Conservation (phyloP, 768 basidiomycete genomes). For the Tulasnella sp. region DNA sequence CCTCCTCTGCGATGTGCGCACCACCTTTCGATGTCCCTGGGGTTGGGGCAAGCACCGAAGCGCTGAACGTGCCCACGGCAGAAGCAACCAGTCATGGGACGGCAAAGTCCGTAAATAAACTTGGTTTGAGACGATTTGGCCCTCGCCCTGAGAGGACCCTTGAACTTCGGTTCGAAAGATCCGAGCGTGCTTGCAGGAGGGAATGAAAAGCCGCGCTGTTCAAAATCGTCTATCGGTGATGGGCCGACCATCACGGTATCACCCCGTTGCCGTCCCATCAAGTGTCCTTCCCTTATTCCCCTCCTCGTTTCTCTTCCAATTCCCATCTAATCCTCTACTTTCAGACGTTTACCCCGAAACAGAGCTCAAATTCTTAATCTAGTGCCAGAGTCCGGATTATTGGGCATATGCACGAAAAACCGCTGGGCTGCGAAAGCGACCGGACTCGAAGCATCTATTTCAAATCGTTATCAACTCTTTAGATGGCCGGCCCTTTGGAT, state of each 20-base stretch:
- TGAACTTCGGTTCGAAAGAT: background rate
- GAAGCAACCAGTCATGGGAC: background rate
- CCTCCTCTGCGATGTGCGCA: no score
- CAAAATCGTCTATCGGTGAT: background rate
- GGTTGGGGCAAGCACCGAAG: background rate
- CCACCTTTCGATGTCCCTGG: background rate
- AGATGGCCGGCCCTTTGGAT: background rate
- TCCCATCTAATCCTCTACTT: background rate
- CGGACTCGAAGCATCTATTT: background rate
- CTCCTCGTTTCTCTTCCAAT: background rate
- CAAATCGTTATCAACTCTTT: background rate
- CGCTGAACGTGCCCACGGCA: background rate
- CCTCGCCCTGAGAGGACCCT: no score
- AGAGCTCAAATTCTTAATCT: background rate
- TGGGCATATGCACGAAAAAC: background rate
- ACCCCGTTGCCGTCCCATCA: background rate
- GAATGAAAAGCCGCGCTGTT: background rate
- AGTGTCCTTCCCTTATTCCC: background rate
- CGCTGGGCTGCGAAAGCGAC: background rate
- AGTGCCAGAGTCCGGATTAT: background rate
- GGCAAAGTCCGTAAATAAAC: background rate
- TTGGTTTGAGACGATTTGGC: background rate
- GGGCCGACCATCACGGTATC: no score
- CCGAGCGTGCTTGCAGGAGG: no score
- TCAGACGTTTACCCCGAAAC: no score